Conservation (phyloP, 495 filamentous ascomycete genomes). For the Stereocaulon alpinum region DNA sequence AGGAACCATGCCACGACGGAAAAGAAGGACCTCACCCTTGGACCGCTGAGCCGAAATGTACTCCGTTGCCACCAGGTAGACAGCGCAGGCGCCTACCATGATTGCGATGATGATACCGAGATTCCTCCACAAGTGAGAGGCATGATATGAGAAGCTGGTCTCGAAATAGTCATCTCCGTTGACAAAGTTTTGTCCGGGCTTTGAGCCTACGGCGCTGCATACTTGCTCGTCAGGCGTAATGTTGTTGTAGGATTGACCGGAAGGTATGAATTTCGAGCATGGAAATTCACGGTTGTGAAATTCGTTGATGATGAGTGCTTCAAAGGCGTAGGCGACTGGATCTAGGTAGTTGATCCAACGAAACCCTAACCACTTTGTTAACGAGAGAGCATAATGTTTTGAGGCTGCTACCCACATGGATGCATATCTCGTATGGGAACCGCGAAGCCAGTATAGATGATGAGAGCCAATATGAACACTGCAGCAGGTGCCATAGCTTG, state of each 20-base stretch:
- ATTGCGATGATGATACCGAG: constrained; percentile 72
- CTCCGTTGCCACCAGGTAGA: constrained; percentile 65
- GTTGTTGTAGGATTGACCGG: constrained; percentile 39
- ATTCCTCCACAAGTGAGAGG: constrained; percentile 64
- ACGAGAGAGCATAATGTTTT: not conserved
- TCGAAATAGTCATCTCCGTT: constrained; percentile 62
- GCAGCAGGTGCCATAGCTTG: constrained; percentile 80
- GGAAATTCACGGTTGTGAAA: constrained; percentile 55
- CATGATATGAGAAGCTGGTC: constrained; percentile 49
- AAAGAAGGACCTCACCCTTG: constrained; percentile 83
- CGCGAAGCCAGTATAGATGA: constrained; percentile 86
- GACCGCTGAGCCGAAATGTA: constrained; percentile 66
- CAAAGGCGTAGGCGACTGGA: constrained; percentile 78
- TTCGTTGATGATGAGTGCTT: constrained; percentile 84
- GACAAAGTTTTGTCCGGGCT: constrained; percentile 43
- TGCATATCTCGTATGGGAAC: constrained; percentile 50
- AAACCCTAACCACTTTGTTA: constrained; percentile 47
- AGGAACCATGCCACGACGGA: constrained; percentile 64
- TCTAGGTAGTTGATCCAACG: constrained; percentile 83
- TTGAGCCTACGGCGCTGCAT: constrained; percentile 54
- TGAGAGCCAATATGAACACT: constrained; percentile 67
- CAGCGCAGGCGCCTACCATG: constrained; percentile 51
- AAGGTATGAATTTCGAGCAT: constrained; percentile 55
- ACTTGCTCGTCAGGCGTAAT: constrained; percentile 34
- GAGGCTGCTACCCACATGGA: constrained; percentile 11